Conservation (phyloP, 306 rosid species). For the Lathyrus tuberosus region DNA sequence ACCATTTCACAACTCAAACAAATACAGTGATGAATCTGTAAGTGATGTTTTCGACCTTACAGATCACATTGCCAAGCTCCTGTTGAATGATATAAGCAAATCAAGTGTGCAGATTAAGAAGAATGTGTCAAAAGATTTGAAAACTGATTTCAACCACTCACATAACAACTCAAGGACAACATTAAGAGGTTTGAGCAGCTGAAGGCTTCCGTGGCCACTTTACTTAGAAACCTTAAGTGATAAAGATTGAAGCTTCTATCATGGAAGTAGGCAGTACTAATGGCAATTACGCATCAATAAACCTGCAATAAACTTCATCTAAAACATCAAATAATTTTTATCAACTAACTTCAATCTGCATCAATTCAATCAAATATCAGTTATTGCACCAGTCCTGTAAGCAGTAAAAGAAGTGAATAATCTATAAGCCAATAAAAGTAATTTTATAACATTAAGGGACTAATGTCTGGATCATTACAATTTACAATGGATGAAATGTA, state of each 20-base stretch:
- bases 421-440: slow-evolving; percentile 17
- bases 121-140: too few species aligned
- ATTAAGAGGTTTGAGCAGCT: too few species aligned
- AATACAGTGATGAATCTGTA: not conserved
- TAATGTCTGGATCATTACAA: slow-evolving; percentile 1
- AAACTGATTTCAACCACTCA: too few species aligned
- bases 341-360: not conserved
- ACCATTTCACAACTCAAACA: not conserved
- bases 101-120: too few species aligned
- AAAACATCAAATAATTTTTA: too few species aligned
- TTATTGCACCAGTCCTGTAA: not conserved
- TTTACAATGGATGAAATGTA: not conserved
- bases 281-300: not conserved
- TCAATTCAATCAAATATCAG: slow-evolving; percentile 6
- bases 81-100: not conserved
- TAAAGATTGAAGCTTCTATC: too few species aligned
- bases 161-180: too few species aligned
- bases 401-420: slow-evolving; percentile 2
- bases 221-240: too few species aligned
- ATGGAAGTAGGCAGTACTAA: too few species aligned
- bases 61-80: not conserved
- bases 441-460: not conserved
- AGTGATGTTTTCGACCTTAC: too few species aligned
- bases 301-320: not conserved
- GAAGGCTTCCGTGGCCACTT: too few species aligned